These are phyloP conservation scores for Leonotis leonurus DNA, from an alignment of 257 asterid species.

Conservation along the genomic window DNA sequence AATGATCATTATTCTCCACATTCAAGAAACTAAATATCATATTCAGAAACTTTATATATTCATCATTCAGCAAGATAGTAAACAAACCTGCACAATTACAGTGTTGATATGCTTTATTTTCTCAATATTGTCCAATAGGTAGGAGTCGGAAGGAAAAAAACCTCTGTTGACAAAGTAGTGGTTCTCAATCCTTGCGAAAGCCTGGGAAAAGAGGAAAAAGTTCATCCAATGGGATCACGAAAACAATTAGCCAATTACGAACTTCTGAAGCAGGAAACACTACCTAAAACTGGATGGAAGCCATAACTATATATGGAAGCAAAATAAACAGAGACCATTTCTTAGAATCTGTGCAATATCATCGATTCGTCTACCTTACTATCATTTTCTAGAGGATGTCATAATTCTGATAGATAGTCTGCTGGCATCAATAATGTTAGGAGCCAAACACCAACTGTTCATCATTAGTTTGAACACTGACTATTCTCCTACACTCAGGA, in stretches of 20 bases:
- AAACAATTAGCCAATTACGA: not conserved
- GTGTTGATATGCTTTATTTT: constrained; percentile 81
- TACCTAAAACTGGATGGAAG: not conserved
- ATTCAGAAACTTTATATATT: not conserved
- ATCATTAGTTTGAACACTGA: not conserved
- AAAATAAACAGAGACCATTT: not conserved
- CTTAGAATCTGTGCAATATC: not conserved
- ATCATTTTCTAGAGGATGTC: not conserved
- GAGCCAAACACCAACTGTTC: not conserved
- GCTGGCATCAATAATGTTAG: not conserved
- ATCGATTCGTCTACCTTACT: not conserved
- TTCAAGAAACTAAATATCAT: constrained; percentile 1
- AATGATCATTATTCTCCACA: not conserved
- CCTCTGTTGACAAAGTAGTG: constrained; percentile 95
- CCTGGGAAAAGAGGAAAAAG: constrained; percentile 34
- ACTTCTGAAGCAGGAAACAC: constrained; percentile 8
- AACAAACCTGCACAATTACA: constrained; percentile 79
- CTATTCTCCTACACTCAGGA: not conserved
- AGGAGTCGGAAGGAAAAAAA: constrained; percentile 69
- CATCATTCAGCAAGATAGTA: not conserved
- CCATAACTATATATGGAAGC: not conserved
- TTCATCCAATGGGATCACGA: not conserved
- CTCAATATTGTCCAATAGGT: constrained; percentile 73
- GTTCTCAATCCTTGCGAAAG: constrained; percentile 97
- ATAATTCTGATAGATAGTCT: not conserved